A percentile compares a stretch with the other conserved stretches of the same genome.
phyloP scores from a whole-genome alignment of 352 stramenopile species.

The Globisporangium uncinulatum region DNA sequence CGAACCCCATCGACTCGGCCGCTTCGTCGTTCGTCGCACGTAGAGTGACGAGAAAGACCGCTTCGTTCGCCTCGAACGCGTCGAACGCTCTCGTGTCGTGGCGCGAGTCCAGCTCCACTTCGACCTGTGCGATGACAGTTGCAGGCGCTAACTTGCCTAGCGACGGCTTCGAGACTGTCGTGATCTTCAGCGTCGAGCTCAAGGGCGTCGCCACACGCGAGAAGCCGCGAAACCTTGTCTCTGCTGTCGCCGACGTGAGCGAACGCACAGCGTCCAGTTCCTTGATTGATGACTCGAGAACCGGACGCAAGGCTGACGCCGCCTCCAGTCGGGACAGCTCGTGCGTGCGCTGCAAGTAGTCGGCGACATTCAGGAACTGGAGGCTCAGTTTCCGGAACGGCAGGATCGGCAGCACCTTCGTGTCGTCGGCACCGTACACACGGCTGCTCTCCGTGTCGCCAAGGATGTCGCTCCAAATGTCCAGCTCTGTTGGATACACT shows the following conservation, averaged over 20 bases:
- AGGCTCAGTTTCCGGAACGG: slow-evolving; percentile 93
- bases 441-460: slow-evolving; percentile 7
- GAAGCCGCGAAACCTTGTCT: slow-evolving; percentile 61
- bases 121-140: slow-evolving; percentile 82
- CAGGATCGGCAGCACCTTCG: slow-evolving; percentile 47
- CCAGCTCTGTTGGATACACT: slow-evolving; percentile 81
- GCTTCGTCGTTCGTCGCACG: slow-evolving; percentile 57
- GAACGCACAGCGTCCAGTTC: slow-evolving; percentile 46
- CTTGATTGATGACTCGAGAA: slow-evolving; percentile 86
- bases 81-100: slow-evolving; percentile 80
- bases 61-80: slow-evolving; percentile 87
- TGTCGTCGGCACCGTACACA: slow-evolving; percentile 36
- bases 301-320: slow-evolving; percentile 74
- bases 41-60: slow-evolving; percentile 93
- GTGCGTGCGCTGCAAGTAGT: slow-evolving; percentile 94
- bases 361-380: slow-evolving; percentile 92
- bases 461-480: slow-evolving; percentile 82
- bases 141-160: slow-evolving; percentile 85
- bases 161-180: slow-evolving; percentile 83
- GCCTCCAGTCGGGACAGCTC: slow-evolving; percentile 89
- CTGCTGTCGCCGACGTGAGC: slow-evolving; percentile 28
- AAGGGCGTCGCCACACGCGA: slow-evolving; percentile 36
- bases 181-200: slow-evolving; percentile 41
- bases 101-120: slow-evolving; percentile 73
- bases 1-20: slow-evolving; percentile 54